Conservation (phyloP, 306 rosid genomes). For the Acacia confusa region DNA sequence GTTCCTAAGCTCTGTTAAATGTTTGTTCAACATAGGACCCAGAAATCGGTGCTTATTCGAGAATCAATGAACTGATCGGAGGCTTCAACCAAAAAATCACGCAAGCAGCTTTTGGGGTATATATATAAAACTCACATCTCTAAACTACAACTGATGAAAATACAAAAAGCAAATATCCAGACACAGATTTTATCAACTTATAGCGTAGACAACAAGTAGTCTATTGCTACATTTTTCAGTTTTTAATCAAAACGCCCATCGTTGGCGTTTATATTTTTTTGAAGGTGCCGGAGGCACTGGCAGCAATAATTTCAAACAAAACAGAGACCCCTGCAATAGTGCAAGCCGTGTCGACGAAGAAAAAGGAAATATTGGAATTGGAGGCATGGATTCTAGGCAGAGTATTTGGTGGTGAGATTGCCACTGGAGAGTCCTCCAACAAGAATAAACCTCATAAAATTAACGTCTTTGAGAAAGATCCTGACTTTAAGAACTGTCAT, state of each 20-base stretch:
- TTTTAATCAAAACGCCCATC: background rate
- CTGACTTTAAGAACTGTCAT: conserved; percentile 61
- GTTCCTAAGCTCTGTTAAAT: conserved; percentile 17
- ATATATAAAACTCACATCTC: background rate
- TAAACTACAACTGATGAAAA: background rate
- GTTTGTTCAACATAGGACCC: conserved; percentile 53
- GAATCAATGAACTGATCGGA: conserved; percentile 51
- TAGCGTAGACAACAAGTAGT: background rate
- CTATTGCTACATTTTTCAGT: background rate
- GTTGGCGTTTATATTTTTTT: conserved; percentile 6
- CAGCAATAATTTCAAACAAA: conserved; percentile 46
- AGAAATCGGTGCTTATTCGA: conserved; percentile 73
- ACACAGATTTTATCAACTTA: background rate
- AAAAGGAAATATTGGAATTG: conserved; percentile 37
- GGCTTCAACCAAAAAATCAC: conserved; percentile 67
- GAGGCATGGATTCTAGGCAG: conserved; percentile 47
- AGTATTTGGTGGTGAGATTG: conserved; percentile 21
- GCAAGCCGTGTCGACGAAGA: conserved; percentile 52
- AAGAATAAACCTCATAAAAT: conserved; percentile 38
- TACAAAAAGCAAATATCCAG: background rate
- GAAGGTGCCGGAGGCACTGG: conserved; percentile 72
- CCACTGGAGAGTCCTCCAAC: conserved; percentile 19
- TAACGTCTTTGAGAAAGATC: conserved; percentile 51
- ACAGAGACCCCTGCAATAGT: conserved; percentile 54
- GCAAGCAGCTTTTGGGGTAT: conserved; percentile 73